A percentile compares a stretch with the other conserved stretches of the same genome.
These are phyloP conservation scores for Thelonectria olida DNA, from an alignment of 2,329 filamentous ascomycete genomes.

Conservation along the genomic window DNA sequence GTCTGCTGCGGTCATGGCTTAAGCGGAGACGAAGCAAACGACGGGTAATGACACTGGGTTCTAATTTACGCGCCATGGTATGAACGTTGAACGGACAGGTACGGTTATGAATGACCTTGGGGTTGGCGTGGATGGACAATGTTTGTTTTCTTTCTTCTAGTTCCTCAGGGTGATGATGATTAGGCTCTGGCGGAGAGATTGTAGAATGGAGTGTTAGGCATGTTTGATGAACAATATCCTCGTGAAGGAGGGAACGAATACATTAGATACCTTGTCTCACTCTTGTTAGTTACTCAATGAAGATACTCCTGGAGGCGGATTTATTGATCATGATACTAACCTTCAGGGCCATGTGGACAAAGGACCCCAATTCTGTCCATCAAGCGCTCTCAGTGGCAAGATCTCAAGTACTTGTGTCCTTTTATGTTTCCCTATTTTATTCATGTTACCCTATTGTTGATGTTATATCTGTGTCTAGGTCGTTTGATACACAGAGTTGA, in stretches of 20 bases:
- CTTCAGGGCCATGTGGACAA: too few relatives aligned
- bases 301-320: neutral
- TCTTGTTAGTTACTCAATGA: neutral
- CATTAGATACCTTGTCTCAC: neutral
- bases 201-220: neutral
- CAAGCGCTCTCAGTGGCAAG: too few relatives aligned
- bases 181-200: neutral
- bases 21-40: neutral
- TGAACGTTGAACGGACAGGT: neutral
- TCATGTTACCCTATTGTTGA: too few relatives aligned
- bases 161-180: neutral
- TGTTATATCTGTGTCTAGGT: too few relatives aligned
- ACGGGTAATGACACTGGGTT: neutral
- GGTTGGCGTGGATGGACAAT: too few relatives aligned
- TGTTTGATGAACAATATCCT: conserved; percentile 14
- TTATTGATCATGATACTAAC: neutral
- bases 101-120: too few relatives aligned
- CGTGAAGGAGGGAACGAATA: neutral
- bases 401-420: too few relatives aligned
- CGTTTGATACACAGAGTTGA: too few relatives aligned
- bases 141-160: too few relatives aligned
- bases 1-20: conserved; percentile 43
- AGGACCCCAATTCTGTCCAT: too few relatives aligned
- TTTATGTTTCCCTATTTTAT: too few relatives aligned
- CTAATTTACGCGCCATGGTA: neutral